Evolutionary conservation across 441 rosid species (phyloP).

Genomic region (Erodium trifolium): DNA sequence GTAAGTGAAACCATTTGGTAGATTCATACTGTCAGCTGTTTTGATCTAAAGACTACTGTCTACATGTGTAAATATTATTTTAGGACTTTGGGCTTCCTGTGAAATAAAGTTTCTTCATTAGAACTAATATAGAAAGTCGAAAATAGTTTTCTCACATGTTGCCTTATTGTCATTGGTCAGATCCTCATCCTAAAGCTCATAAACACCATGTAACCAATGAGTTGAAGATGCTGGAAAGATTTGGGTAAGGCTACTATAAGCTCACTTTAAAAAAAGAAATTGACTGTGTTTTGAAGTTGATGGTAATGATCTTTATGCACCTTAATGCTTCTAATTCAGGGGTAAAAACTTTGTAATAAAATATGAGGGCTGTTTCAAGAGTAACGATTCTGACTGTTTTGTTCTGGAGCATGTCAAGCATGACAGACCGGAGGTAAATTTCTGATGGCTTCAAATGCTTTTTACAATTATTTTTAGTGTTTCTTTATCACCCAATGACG

Average conservation of each 20-base stretch:
- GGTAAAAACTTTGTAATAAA: constrained; percentile 75
- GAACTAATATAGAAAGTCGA: not conserved
- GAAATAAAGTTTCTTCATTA: not conserved
- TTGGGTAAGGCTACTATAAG: constrained; percentile 46
- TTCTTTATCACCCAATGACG: constrained; percentile 15
- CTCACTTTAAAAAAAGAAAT: not conserved
- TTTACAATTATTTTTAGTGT: constrained; percentile 7
- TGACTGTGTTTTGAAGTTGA: not conserved
- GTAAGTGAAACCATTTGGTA: constrained; percentile 35
- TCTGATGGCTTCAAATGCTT: constrained; percentile 1
- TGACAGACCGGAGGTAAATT: constrained; percentile 81
- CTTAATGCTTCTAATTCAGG: constrained; percentile 36
- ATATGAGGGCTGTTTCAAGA: constrained; percentile 70
- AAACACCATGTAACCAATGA: constrained; percentile 60
- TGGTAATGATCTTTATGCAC: constrained; percentile 12
- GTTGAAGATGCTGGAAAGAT: constrained; percentile 71
- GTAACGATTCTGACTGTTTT: constrained; percentile 68
- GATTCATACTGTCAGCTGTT: constrained; percentile 11
- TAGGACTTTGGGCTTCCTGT: not conserved
- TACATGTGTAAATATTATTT: not conserved
- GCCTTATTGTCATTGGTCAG: constrained; percentile 32
- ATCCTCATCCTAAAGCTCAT: constrained; percentile 77
- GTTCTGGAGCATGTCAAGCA: constrained; percentile 84
- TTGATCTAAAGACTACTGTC: constrained; percentile 1
- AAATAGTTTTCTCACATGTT: constrained; percentile 9